A percentile compares a stretch with the other conserved stretches of the same genome.
phyloP scores from a whole-genome alignment of 768 basidiomycete genomes.

The Hygrophorus pudorinus region DNA sequence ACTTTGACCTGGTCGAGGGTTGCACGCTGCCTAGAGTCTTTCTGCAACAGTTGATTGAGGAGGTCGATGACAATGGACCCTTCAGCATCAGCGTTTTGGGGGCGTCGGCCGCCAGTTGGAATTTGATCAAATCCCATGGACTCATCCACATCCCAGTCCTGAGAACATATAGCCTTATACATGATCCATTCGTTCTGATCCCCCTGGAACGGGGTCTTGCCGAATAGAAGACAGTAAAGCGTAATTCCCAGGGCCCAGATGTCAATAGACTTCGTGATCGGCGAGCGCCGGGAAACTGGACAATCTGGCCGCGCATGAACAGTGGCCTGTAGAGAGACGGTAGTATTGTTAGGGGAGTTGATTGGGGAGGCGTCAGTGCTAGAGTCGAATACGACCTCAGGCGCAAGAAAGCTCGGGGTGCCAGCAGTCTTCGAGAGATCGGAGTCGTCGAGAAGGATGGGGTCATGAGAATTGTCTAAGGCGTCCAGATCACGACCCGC shows the following conservation, averaged over 20 bases:
- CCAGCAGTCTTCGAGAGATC: slow-evolving; percentile 89
- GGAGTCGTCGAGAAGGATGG: slow-evolving; percentile 70
- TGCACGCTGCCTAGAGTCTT: slow-evolving; percentile 66
- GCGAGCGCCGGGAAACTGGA: slow-evolving; percentile 23
- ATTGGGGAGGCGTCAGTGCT: slow-evolving; percentile 21
- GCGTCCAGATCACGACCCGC: slow-evolving; percentile 38
- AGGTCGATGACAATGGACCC: slow-evolving; percentile 60
- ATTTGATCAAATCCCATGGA: slow-evolving; percentile 66
- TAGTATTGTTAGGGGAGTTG: slow-evolving; percentile 12
- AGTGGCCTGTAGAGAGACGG: slow-evolving; percentile 18
- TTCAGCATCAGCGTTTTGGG: slow-evolving; percentile 32
- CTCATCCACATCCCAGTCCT: slow-evolving; percentile 58
- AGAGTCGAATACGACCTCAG: slow-evolving; percentile 80
- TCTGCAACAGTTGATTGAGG: slow-evolving; percentile 70
- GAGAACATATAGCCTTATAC: slow-evolving; percentile 70
- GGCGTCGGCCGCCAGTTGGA: slow-evolving; percentile 53
- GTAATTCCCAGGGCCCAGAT: slow-evolving; percentile 98
- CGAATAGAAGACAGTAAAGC: slow-evolving; percentile 89
- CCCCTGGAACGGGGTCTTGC: slow-evolving; percentile 63
- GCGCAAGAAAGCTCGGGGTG: slow-evolving; percentile 92
- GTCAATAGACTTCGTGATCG: slow-evolving; percentile 89
- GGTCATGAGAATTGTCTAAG: slow-evolving; percentile 34
- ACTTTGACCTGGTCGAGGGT: slow-evolving; percentile 79
- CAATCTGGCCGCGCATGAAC: slow-evolving; percentile 12
- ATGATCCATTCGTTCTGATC: slow-evolving; percentile 48